Evolutionary conservation across 257 asterid species (phyloP).

Genomic region (Fraxinus anomala): DNA sequence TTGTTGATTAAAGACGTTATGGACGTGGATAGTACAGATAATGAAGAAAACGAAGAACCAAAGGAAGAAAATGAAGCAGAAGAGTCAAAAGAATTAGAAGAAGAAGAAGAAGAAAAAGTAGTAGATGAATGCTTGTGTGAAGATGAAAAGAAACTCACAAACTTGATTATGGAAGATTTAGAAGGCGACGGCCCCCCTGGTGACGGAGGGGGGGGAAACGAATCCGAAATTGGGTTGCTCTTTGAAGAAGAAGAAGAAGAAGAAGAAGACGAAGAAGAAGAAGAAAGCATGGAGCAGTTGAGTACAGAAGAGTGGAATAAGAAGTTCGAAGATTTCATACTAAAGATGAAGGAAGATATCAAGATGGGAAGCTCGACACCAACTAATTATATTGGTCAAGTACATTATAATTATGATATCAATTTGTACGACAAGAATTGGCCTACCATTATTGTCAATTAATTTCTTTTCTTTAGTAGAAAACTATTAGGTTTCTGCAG

Average conservation of each 20-base stretch:
- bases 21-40: not conserved
- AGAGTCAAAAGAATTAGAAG: not conserved
- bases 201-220: not conserved
- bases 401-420: not conserved
- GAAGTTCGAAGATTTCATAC: not conserved
- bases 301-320: constrained; percentile 26
- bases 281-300: constrained; percentile 18
- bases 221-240: not conserved
- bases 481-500: not conserved
- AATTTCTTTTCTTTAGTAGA: not conserved
- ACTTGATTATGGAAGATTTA: not conserved
- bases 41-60: not conserved
- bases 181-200: not conserved
- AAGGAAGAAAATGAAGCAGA: not conserved
- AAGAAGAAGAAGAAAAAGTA: constrained; percentile 30
- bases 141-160: not conserved
- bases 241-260: not conserved
- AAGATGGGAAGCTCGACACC: not conserved
- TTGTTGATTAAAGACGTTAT: not conserved
- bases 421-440: constrained; percentile 6
- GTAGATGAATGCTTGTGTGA: not conserved
- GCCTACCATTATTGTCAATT: not conserved
- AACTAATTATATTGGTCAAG: not conserved
- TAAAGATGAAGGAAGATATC: not conserved
- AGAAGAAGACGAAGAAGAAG: not conserved